Evolutionary conservation across 2,329 filamentous ascomycete genomes (phyloP), one percentile per base, ranked within the genome.

Genomic region (Tolypocladium ophioglossoides): DNA sequence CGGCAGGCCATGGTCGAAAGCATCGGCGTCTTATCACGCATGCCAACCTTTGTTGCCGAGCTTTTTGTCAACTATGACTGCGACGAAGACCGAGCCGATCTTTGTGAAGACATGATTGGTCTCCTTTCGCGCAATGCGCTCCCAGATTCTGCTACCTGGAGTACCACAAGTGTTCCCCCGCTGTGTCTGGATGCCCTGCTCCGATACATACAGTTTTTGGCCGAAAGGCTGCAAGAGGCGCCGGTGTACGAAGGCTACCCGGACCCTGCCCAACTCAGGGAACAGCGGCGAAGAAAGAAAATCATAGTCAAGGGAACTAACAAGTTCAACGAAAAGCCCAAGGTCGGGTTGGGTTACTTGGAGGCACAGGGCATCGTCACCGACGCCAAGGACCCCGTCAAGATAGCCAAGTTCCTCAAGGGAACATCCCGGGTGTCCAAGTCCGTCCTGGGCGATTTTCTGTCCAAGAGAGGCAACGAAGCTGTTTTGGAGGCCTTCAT

Each of bases 41-140:
- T 99, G 76, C 91, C 94, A 0, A 91, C 85, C 44, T 99, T 95
- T 66, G 91, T 97, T 83, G 84, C 87, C 12, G 95, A 99, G 69
- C 78, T 99, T 9, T 99, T 96, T 67, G 84, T 97, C 70, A 99
- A 99, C 70, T 99, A 97, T 66, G 94, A 99, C 69, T 99, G 92
- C 65, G 91, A 97, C 65, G 85, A 90, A 52, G 89, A 99, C 66
- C 83, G 91, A 51, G 86, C 85, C 52, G 94, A 99, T 72, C 74
- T 99, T 6, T 99, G 94, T 64, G 89, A 96, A 73, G 95, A 99
- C 65, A 87, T 97, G 80, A 84, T 99, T 56, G 92, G 94, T 0
- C 78, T 99, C 37, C 75, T 99, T 18, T 92, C 94, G 22, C 83
- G 94, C 55, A 99, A 96, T 68, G 94, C 94, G 2, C 87, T 99